Conservation (phyloP, 192 early-diverging fungal species). For the Nowakowskiella sp. region DNA sequence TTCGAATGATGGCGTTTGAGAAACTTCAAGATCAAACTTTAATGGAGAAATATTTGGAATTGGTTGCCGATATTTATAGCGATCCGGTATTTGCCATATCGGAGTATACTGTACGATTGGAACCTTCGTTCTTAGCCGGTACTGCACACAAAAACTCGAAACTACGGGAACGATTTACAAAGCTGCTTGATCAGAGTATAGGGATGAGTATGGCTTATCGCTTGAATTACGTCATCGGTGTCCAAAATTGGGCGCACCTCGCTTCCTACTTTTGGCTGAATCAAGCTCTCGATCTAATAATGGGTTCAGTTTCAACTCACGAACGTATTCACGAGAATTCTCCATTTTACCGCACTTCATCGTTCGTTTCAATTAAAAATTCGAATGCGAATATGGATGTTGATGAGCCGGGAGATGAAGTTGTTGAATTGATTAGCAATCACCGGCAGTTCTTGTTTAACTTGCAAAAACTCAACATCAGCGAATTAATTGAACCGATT, state of each 20-base stretch:
- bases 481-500: constrained; percentile 26
- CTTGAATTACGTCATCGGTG: constrained; percentile 79
- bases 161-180: constrained; percentile 71
- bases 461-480: constrained; percentile 38
- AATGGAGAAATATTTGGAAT: constrained; percentile 73
- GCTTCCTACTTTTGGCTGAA: constrained; percentile 82
- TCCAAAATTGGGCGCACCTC: constrained; percentile 94
- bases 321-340: constrained; percentile 5
- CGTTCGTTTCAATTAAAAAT: constrained; percentile 6
- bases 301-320: constrained; percentile 45
- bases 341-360: constrained; percentile 9
- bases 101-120: constrained; percentile 87
- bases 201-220: constrained; percentile 48
- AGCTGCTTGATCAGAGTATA: constrained; percentile 72
- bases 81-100: constrained; percentile 72
- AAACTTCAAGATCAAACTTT: constrained; percentile 57
- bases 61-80: constrained; percentile 89
- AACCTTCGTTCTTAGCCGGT: constrained; percentile 90
- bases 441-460: constrained; percentile 58
- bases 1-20: constrained; percentile 85
- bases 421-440: constrained; percentile 35
- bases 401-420: constrained; percentile 20
- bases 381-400: neutral
- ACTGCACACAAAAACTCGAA: constrained; percentile 71
- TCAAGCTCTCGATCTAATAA: constrained; percentile 79